Evolutionary conservation across 176 grass and related monocot species (phyloP).

Genomic region (Saccharum officinarum): DNA sequence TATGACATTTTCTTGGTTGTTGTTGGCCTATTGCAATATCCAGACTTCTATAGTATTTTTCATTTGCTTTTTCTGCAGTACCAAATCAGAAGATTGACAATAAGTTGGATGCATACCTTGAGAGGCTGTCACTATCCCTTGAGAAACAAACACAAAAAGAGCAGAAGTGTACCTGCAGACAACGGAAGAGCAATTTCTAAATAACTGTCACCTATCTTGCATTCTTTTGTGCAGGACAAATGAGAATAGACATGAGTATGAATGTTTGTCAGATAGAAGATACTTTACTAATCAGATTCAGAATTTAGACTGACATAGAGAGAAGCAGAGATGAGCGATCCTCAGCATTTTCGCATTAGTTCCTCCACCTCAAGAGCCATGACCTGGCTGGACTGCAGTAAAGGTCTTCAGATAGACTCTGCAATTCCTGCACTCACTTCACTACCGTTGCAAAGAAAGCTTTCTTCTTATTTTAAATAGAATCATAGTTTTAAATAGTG

Average conservation of each 20-base stretch:
- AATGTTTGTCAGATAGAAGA: not conserved
- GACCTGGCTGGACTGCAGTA: no score
- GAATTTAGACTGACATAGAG: not conserved
- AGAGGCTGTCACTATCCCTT: not conserved
- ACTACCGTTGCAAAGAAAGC: no score
- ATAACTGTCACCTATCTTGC: not conserved
- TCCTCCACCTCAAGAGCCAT: not conserved
- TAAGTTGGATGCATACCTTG: not conserved
- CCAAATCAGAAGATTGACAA: not conserved
- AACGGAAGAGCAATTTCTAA: no score
- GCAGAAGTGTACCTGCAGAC: not conserved
- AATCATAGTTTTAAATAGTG: no score
- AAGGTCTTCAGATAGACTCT: no score
- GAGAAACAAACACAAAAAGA: no score
- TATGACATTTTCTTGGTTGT: no score
- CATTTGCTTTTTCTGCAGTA: not conserved
- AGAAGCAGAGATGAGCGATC: not conserved
- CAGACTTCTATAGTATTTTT: not conserved
- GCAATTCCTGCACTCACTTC: no score
- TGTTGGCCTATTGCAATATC: no score
- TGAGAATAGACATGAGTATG: not conserved
- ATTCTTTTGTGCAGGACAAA: not conserved
- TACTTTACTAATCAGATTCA: not conserved
- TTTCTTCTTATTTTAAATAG: no score
- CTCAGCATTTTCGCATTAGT: not conserved